phyloP scores from a whole-genome alignment of 768 basidiomycete genomes.

The Psilocybe tampanensis region DNA sequence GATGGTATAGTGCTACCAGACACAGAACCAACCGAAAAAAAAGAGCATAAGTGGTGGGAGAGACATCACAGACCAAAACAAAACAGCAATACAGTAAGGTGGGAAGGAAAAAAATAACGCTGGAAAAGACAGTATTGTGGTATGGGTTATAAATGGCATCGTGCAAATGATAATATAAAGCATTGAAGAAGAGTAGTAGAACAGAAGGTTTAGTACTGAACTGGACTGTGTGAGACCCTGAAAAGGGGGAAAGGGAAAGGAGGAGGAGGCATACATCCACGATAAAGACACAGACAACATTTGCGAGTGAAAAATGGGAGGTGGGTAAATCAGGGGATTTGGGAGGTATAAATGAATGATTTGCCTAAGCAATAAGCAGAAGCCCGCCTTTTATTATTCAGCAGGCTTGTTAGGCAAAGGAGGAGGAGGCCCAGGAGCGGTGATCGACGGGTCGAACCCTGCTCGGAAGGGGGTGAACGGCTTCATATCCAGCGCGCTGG shows the following conservation, averaged over 20 bases:
- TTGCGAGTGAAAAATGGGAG: neutral
- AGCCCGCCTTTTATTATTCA: conserved; percentile 2
- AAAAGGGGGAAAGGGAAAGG: too few species aligned
- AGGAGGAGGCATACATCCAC: neutral
- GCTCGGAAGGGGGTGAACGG: conserved; percentile 53
- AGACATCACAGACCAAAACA: neutral
- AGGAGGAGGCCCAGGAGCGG: conserved; percentile 34
- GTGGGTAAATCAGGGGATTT: neutral
- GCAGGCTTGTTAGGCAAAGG: conserved; percentile 32
- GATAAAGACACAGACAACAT: neutral
- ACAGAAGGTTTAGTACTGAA: too few species aligned
- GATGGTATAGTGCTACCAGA: too few species aligned
- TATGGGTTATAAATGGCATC: neutral
- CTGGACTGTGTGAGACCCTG: too few species aligned
- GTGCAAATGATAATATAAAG: neutral
- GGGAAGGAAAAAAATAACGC: neutral
- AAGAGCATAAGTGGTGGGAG: neutral
- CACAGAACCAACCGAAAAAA: too few species aligned
- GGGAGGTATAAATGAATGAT: neutral
- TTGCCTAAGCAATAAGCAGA: too few species aligned
- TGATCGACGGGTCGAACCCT: conserved; percentile 32
- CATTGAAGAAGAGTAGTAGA: neutral
- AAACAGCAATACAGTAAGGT: neutral
- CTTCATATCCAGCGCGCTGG: conserved; percentile 34
- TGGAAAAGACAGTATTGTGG: neutral